Evolutionary conservation across 495 filamentous ascomycete genomes (phyloP).

Genomic region (Penicillium desertorum): DNA sequence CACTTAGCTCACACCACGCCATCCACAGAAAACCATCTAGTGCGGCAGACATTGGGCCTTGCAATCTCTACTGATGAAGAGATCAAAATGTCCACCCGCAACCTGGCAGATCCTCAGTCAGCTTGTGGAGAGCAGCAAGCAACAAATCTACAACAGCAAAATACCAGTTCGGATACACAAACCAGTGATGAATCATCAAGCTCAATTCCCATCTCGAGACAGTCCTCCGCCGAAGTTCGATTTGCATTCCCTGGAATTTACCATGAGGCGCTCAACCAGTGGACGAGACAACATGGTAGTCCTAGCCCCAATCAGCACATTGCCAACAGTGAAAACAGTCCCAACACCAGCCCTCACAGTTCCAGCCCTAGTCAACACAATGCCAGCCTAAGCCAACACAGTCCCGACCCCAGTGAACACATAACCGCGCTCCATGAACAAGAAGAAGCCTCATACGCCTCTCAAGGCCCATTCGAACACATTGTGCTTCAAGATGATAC

Average conservation of each 20-base stretch:
- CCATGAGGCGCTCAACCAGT: slow-evolving; percentile 24
- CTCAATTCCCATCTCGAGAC: slow-evolving; percentile 1
- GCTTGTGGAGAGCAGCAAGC: not conserved
- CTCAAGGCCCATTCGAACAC: not conserved
- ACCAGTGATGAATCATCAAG: not conserved
- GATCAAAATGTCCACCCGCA: not conserved
- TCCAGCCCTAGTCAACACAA: not conserved
- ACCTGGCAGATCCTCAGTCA: not conserved
- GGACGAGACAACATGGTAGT: slow-evolving; percentile 1
- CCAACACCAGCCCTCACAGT: not conserved
- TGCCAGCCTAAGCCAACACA: not conserved
- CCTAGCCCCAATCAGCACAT: not conserved
- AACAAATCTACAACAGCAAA: not conserved
- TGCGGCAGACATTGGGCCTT: not conserved
- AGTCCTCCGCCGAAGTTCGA: slow-evolving; percentile 16
- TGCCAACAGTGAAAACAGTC: not conserved
- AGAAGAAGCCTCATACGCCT: not conserved
- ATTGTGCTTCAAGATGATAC: not conserved
- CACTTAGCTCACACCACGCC: not conserved
- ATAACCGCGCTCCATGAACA: not conserved
- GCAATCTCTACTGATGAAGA: not conserved
- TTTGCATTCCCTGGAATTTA: slow-evolving; percentile 30
- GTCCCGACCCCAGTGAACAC: not conserved
- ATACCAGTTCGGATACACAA: not conserved
- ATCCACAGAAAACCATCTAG: not conserved